phyloP scores from a whole-genome alignment of 2,329 filamentous ascomycete genomes.

The Trichoderma sp. region DNA sequence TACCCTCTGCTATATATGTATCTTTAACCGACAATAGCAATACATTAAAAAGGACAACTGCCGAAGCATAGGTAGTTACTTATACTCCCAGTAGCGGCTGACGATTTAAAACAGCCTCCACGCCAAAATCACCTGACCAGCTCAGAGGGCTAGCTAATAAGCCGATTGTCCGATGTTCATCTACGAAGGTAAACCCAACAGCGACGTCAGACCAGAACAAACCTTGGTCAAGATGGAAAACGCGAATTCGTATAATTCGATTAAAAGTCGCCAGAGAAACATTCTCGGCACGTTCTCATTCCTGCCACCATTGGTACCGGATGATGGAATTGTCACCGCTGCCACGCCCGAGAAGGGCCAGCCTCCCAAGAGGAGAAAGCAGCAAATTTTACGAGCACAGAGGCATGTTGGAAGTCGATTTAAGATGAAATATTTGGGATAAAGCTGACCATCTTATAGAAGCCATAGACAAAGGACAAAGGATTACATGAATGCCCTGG shows the following conservation, averaged over 20 bases:
- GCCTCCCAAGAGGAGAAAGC: constrained; percentile 13
- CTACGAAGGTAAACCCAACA: neutral
- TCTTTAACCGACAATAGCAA: neutral
- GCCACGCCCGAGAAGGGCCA: constrained; percentile 6
- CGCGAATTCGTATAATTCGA: constrained; percentile 6
- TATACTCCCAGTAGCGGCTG: neutral
- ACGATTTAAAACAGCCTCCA: neutral
- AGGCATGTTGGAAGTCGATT: neutral
- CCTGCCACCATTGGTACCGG: neutral
- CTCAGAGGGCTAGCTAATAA: neutral
- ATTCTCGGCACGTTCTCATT: constrained; percentile 15
- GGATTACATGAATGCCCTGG: constrained; percentile 14
- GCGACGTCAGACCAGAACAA: neutral
- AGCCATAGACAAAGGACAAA: constrained; percentile 17
- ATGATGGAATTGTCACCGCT: neutral
- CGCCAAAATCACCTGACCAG: constrained; percentile 8
- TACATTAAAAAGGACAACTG: neutral
- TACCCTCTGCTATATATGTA: neutral
- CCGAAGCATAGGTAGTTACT: neutral
- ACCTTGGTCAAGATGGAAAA: constrained; percentile 7
- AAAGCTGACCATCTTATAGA: neutral
- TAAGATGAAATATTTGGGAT: neutral
- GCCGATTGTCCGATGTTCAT: constrained; percentile 15
- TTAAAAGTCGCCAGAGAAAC: constrained; percentile 15
- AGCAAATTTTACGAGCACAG: constrained; percentile 14